phyloP scores from a whole-genome alignment of 1,139 yeast species.

The Lipomyces yarrowii region DNA sequence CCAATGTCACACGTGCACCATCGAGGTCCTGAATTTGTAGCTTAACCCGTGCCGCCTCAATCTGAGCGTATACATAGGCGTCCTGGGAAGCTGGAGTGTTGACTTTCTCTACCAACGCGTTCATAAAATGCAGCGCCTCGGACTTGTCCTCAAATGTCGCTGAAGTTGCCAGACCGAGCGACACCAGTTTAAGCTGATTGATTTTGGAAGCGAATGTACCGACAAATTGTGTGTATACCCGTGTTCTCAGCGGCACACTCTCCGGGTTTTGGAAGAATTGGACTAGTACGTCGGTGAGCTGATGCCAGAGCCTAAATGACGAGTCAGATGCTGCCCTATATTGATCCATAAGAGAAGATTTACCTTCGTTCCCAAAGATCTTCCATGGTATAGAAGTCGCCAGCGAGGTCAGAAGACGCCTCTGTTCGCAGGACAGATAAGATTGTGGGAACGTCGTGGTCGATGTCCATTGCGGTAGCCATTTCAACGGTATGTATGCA shows the following conservation, averaged over 20 bases:
- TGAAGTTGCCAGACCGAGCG: constrained; percentile 66
- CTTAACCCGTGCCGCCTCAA: constrained; percentile 76
- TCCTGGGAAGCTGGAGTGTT: constrained; percentile 49
- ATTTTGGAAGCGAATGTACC: constrained; percentile 66
- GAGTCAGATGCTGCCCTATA: background rate
- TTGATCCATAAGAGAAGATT: constrained; percentile 20
- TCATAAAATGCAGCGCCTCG: constrained; percentile 61
- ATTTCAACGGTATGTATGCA: constrained; percentile 3
- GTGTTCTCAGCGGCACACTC: constrained; percentile 58
- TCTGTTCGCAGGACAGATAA: constrained; percentile 72
- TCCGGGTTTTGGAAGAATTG: constrained; percentile 60
- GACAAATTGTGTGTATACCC: constrained; percentile 73
- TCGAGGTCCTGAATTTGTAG: constrained; percentile 59
- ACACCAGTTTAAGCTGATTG: constrained; percentile 77
- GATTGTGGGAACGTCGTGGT: constrained; percentile 55
- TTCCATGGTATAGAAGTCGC: constrained; percentile 73
- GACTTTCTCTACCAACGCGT: constrained; percentile 54
- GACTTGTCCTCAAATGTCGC: constrained; percentile 50
- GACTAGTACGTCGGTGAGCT: constrained; percentile 70
- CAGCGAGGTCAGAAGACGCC: constrained; percentile 61
- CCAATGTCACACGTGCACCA: constrained; percentile 71
- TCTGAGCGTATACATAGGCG: constrained; percentile 64
- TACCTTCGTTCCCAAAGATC: constrained; percentile 82
- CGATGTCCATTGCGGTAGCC: constrained; percentile 40
- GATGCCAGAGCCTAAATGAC: constrained; percentile 55